Percentiles rank a stretch among this genome's conserved stretches.
Conservation (phyloP, 495 filamentous ascomycete species). For the Aspergillus nidulans region DNA sequence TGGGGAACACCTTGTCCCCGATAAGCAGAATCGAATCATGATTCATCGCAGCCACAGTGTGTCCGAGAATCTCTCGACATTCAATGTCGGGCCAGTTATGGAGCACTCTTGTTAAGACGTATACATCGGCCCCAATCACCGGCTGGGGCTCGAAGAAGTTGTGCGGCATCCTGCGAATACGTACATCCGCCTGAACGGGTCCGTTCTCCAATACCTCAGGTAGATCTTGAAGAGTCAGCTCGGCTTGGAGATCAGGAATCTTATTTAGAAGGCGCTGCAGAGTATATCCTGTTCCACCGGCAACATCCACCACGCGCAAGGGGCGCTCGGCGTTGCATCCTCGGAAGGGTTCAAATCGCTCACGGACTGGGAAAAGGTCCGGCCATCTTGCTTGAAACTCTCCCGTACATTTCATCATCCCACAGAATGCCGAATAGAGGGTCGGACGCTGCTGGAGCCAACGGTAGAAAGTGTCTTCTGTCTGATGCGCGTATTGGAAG, state of each 20-base stretch:
- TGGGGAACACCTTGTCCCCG: constrained; percentile 25
- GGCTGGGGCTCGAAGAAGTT: constrained; percentile 45
- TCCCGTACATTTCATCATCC: neutral
- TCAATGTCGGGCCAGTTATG: neutral
- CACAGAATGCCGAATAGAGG: neutral
- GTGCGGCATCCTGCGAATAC: constrained; percentile 27
- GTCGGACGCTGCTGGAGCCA: neutral
- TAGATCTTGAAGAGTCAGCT: constrained; percentile 44
- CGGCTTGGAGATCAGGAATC: constrained; percentile 20
- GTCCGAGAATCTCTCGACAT: neutral
- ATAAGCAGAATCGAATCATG: constrained; percentile 29
- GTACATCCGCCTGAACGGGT: constrained; percentile 15
- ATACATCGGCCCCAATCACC: constrained; percentile 42
- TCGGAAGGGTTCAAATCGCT: neutral
- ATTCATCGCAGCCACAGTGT: constrained; percentile 15
- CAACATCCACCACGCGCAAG: neutral
- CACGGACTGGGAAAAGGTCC: neutral
- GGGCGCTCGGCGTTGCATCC: neutral
- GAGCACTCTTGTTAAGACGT: constrained; percentile 35
- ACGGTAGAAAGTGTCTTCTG: neutral
- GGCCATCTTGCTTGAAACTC: neutral
- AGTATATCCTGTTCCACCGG: neutral
- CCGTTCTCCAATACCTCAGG: constrained; percentile 26
- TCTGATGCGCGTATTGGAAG: neutral
- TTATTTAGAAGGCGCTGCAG: constrained; percentile 27